These are phyloP conservation scores for Globisporangium viniferum DNA, from an alignment of 352 stramenopile genomes.

Conservation along the genomic window DNA sequence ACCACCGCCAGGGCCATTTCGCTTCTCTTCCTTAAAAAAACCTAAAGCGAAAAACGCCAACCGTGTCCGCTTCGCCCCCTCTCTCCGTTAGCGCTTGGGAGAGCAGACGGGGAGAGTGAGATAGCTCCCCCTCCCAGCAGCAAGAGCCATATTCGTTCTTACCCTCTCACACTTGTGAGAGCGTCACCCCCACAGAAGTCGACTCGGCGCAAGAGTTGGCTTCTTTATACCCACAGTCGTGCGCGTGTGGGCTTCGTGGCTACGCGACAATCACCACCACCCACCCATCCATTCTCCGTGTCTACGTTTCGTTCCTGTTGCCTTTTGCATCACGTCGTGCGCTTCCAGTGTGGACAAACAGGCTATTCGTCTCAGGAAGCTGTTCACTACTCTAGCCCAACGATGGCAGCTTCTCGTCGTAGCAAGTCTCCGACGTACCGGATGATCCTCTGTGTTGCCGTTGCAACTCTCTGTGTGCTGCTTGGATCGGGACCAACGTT, in stretches of 20 bases:
- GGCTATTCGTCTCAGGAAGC: not conserved
- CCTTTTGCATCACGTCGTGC: not conserved
- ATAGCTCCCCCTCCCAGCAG: not conserved
- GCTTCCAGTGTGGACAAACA: not conserved
- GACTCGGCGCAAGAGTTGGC: not conserved
- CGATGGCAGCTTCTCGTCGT: slow-evolving; percentile 1
- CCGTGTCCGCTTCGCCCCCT: not conserved
- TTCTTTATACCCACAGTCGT: slow-evolving; percentile 8
- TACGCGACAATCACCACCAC: not conserved
- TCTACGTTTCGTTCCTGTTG: not conserved
- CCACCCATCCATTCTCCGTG: not conserved
- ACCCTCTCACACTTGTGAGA: slow-evolving; percentile 13
- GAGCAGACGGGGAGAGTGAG: not conserved
- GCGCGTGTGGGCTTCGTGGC: not conserved
- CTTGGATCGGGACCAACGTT: not conserved
- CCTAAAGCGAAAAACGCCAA: not conserved
- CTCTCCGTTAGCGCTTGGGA: not conserved
- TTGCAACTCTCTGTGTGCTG: not conserved
- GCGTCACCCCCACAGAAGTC: slow-evolving; percentile 12
- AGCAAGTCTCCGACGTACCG: not conserved
- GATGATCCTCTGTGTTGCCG: not conserved
- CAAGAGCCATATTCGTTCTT: slow-evolving; percentile 5
- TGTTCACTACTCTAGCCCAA: not conserved
- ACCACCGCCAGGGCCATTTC: not conserved
- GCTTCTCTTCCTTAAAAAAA: not conserved